phyloP scores from a whole-genome alignment of 768 basidiomycete genomes.

The Kondoa subrosea region DNA sequence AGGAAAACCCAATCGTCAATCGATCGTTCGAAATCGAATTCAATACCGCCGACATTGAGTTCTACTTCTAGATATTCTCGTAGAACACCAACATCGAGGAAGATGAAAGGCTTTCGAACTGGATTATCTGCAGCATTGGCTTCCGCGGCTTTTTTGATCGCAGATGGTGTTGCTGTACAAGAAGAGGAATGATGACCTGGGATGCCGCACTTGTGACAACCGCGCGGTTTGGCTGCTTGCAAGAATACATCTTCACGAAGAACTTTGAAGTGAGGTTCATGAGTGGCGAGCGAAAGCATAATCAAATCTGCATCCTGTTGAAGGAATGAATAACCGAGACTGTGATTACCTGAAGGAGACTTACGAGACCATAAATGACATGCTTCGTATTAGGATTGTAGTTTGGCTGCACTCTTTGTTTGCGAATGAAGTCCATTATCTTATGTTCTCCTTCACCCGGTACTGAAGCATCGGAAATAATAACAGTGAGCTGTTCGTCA shows the following conservation, averaged over 20 bases:
- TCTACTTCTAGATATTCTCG: constrained; percentile 97
- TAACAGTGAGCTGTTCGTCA: constrained; percentile 60
- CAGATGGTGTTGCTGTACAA: constrained; percentile 42
- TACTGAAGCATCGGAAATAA: constrained; percentile 91
- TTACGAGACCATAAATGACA: constrained; percentile 86
- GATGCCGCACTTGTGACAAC: constrained; percentile 83
- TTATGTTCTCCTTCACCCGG: constrained; percentile 99
- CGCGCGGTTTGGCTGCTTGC: constrained; percentile 40
- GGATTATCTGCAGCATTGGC: constrained; percentile 36
- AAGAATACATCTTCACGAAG: constrained; percentile 94
- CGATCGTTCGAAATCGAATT: constrained; percentile 86
- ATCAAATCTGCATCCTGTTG: constrained; percentile 88
- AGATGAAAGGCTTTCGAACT: constrained; percentile 84
- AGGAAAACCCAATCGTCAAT: constrained; percentile 99
- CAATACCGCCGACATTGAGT: constrained; percentile 56
- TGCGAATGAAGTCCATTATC: constrained; percentile 94
- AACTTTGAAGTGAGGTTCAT: constrained; percentile 95
- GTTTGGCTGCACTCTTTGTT: constrained; percentile 69
- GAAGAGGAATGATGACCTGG: constrained; percentile 88
- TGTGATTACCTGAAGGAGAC: background rate
- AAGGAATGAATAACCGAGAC: background rate
- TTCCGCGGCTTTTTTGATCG: constrained; percentile 33
- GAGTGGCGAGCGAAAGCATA: constrained; percentile 93
- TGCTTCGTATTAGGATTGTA: constrained; percentile 90
- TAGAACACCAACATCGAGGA: constrained; percentile 86